These are phyloP conservation scores for Nelumbo lutea DNA, from an alignment of 164 flowering plant species.

Conservation along the genomic window DNA sequence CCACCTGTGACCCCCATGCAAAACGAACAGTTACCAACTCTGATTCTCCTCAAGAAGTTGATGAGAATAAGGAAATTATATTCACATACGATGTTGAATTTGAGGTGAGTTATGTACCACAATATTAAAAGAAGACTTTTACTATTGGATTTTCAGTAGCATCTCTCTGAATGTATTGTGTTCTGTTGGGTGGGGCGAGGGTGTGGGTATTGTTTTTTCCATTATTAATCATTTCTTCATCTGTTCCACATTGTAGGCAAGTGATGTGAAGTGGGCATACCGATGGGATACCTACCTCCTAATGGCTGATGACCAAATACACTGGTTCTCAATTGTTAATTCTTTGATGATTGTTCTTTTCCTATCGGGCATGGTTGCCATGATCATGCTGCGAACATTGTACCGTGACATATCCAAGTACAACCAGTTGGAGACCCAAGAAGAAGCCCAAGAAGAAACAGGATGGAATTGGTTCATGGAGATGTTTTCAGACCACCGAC, in stretches of 20 bases:
- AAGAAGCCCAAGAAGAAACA: conserved; percentile 78
- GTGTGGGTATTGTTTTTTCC: neutral
- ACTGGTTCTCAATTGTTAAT: conserved; percentile 75
- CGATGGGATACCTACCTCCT: conserved; percentile 76
- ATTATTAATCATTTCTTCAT: neutral
- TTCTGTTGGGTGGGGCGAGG: neutral
- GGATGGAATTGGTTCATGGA: conserved; percentile 32
- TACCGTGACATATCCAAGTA: conserved; percentile 71
- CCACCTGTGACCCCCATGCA: conserved; percentile 92
- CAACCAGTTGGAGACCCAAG: conserved; percentile 71
- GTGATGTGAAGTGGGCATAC: conserved; percentile 69
- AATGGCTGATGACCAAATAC: conserved; percentile 68
- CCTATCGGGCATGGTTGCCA: conserved; percentile 80
- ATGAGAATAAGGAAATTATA: conserved; percentile 67
- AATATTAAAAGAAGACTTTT: neutral
- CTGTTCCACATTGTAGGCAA: conserved; percentile 36
- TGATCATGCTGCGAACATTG: conserved; percentile 80
- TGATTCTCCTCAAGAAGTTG: conserved; percentile 83
- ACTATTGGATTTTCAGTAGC: too few relatives aligned
- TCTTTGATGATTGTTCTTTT: conserved; percentile 77
- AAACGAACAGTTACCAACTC: conserved; percentile 53
- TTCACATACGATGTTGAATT: conserved; percentile 94
- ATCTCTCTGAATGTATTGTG: too few relatives aligned
- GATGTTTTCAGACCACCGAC: neutral
- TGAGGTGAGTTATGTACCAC: conserved; percentile 36